Evolutionary conservation across 2,329 filamentous ascomycete genomes (phyloP).

Genomic region (Colletotrichum ledebouriae): DNA sequence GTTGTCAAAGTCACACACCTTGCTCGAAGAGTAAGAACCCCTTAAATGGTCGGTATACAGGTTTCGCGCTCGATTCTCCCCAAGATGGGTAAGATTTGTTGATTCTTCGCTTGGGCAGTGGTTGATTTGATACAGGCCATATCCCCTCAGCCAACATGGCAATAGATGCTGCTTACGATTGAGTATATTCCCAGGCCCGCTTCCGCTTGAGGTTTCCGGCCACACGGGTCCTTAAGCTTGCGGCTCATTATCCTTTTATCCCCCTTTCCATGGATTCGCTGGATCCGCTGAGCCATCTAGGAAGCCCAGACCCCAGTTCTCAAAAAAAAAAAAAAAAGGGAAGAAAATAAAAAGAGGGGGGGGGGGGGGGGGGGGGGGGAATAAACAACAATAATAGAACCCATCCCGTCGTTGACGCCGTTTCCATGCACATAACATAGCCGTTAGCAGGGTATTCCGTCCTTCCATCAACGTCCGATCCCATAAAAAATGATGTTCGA

Average conservation of each 20-base stretch:
- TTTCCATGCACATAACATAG: conserved; percentile 40
- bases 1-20: no score
- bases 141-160: conserved; percentile 18
- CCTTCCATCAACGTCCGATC: conserved; percentile 18
- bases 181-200: background rate
- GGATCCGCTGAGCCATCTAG: background rate
- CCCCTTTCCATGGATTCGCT: background rate
- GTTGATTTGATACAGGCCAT: conserved; percentile 1
- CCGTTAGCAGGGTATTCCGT: conserved; percentile 39
- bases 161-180: conserved; percentile 28
- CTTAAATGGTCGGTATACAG: no score
- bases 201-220: background rate
- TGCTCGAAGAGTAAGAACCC: no score
- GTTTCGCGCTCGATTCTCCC: background rate
- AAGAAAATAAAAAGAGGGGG: no score
- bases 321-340: no score
- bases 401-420: conserved; percentile 31
- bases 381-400: conserved; percentile 17
- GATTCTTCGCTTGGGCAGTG: conserved; percentile 11
- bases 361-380: no score
- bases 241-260: background rate
- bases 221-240: background rate
- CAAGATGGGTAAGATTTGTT: background rate
- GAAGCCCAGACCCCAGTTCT: background rate
- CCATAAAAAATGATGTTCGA: conserved; percentile 15